A percentile compares a stretch with the other conserved stretches of the same genome.
Evolutionary conservation across 1,139 yeast genomes (phyloP).

Genomic region (Candida smagusa): DNA sequence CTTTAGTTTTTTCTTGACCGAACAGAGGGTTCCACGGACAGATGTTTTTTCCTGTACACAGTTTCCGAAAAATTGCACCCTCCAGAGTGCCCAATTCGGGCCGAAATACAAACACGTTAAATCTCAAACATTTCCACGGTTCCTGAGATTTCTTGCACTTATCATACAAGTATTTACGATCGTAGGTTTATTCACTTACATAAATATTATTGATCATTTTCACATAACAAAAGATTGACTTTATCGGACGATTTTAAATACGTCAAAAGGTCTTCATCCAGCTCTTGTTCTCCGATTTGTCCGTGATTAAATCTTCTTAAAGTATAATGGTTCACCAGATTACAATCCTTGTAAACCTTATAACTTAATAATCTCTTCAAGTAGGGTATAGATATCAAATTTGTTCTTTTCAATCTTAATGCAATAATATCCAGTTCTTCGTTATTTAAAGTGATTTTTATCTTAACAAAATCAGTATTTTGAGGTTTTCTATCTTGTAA

Average conservation of each 20-base stretch:
- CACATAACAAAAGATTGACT: slow-evolving; percentile 25
- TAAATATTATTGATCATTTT: slow-evolving; percentile 9
- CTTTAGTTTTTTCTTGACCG: too few relatives aligned
- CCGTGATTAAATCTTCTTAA: slow-evolving; percentile 19
- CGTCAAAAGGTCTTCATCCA: slow-evolving; percentile 19
- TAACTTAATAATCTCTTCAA: slow-evolving; percentile 30
- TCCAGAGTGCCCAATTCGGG: background rate
- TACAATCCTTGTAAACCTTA: slow-evolving; percentile 34
- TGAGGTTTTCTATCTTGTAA: slow-evolving; percentile 3
- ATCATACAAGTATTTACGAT: too few relatives aligned
- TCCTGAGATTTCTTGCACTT: background rate
- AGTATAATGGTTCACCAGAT: slow-evolving; percentile 28
- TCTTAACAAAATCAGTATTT: slow-evolving; percentile 22
- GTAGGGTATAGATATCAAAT: slow-evolving; percentile 27
- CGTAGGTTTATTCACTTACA: background rate
- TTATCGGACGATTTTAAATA: slow-evolving; percentile 24
- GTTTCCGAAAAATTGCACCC: too few relatives aligned
- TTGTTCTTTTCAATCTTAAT: slow-evolving; percentile 24
- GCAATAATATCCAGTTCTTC: slow-evolving; percentile 32
- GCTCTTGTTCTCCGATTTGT: slow-evolving; percentile 1
- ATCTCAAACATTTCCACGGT: background rate
- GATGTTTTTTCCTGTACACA: too few relatives aligned
- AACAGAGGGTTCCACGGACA: too few relatives aligned
- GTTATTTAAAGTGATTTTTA: slow-evolving; percentile 31
- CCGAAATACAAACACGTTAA: background rate